phyloP scores from a whole-genome alignment of 2,329 filamentous ascomycete species.

The Ilyonectria destructans region DNA sequence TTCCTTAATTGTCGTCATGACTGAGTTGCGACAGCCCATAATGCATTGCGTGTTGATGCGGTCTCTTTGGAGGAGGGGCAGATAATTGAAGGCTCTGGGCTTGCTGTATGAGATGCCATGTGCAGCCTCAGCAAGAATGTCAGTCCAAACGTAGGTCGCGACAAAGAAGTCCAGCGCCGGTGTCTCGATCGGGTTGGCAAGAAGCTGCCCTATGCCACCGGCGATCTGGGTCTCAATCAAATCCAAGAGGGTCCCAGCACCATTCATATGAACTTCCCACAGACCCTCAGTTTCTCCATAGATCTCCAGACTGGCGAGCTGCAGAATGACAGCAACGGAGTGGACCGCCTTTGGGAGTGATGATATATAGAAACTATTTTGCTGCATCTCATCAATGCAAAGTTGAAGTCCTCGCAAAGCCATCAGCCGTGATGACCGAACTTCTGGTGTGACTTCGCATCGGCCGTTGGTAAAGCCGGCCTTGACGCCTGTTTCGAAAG shows the following conservation, averaged over 20 bases:
- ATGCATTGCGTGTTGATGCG: slow-evolving; percentile 20
- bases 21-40: slow-evolving; percentile 26
- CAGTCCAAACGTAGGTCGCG: slow-evolving; percentile 23
- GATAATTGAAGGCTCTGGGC: slow-evolving; percentile 15
- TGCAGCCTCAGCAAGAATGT: slow-evolving; percentile 24
- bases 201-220: slow-evolving; percentile 13
- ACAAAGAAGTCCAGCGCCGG: slow-evolving; percentile 20
- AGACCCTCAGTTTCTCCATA: slow-evolving; percentile 30
- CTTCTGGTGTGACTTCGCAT: slow-evolving; percentile 23
- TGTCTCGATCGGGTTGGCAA: slow-evolving; percentile 15
- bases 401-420: slow-evolving; percentile 22
- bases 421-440: slow-evolving; percentile 20
- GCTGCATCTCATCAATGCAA: slow-evolving; percentile 15
- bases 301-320: slow-evolving; percentile 26
- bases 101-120: slow-evolving; percentile 13
- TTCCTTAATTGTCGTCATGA: slow-evolving; percentile 28
- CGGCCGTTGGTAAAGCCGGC: slow-evolving; percentile 23
- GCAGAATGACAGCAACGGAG: slow-evolving; percentile 22
- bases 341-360: slow-evolving; percentile 8
- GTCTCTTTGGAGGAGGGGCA: slow-evolving; percentile 19
- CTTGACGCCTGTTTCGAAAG: slow-evolving; percentile 19
- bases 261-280: slow-evolving; percentile 26
- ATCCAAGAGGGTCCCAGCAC: slow-evolving; percentile 25
- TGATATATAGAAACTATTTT: not conserved
- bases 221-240: slow-evolving; percentile 15